These are phyloP conservation scores for Athelia psychrophila DNA, from an alignment of 1,284 basidiomycete species.

Conservation along the genomic window DNA sequence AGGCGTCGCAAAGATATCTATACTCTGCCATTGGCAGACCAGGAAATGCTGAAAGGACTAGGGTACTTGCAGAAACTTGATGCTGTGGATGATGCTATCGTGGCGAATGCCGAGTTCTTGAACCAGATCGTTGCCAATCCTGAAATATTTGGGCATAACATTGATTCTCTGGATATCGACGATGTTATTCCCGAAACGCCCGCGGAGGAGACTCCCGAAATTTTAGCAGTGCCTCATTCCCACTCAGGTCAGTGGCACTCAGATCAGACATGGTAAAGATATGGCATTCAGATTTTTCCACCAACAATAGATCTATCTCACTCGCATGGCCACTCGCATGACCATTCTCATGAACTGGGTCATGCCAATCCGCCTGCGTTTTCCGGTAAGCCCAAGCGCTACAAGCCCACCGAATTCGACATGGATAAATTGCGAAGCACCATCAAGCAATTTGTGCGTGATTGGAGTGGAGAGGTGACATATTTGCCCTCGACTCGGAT, in stretches of 20 bases:
- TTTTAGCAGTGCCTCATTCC: slow-evolving; percentile 13
- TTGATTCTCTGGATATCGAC: slow-evolving; percentile 29
- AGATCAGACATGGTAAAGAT: not conserved
- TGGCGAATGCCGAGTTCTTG: slow-evolving; percentile 68
- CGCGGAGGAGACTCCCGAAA: slow-evolving; percentile 1
- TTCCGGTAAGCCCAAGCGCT: slow-evolving; percentile 27
- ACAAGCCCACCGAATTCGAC: slow-evolving; percentile 63
- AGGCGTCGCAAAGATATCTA: slow-evolving; percentile 72
- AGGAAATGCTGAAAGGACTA: slow-evolving; percentile 53
- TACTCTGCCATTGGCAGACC: slow-evolving; percentile 57
- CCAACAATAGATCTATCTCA: slow-evolving; percentile 18
- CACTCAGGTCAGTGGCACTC: slow-evolving; percentile 8
- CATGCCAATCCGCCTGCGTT: slow-evolving; percentile 21
- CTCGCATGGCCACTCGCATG: slow-evolving; percentile 27
- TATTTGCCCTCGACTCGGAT: slow-evolving; percentile 1
- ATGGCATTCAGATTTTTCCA: not conserved
- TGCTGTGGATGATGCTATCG: slow-evolving; percentile 66
- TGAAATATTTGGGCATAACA: slow-evolving; percentile 66
- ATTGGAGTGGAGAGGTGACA: slow-evolving; percentile 83
- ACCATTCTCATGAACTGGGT: slow-evolving; percentile 27
- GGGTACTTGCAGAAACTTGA: slow-evolving; percentile 70
- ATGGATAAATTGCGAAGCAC: slow-evolving; percentile 90
- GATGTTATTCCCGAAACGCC: slow-evolving; percentile 15
- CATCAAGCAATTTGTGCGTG: slow-evolving; percentile 86
- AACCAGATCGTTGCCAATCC: slow-evolving; percentile 64